A percentile compares a stretch with the other conserved stretches of the same genome.
Evolutionary conservation across 192 early-diverging fungal genomes (phyloP).

Genomic region (Backusella australiensis): DNA sequence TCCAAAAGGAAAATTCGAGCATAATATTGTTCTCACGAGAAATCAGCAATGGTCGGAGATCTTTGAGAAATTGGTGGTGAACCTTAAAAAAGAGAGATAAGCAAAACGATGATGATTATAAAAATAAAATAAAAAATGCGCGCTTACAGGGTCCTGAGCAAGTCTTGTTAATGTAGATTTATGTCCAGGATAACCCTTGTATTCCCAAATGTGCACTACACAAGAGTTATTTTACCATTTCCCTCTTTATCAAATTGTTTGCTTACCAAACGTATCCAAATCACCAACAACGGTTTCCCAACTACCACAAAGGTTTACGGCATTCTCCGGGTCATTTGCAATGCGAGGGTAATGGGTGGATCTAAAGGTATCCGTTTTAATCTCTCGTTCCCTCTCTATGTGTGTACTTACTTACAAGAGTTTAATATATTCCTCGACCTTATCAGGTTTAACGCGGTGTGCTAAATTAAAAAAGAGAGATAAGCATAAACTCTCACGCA

Average conservation of each 20-base stretch:
- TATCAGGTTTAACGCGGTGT: slow-evolving; percentile 84
- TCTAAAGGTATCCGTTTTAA: slow-evolving; percentile 33
- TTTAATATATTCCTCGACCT: slow-evolving; percentile 80
- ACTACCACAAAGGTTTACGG: slow-evolving; percentile 83
- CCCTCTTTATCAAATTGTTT: background rate
- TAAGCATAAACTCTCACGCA: background rate
- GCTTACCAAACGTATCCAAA: slow-evolving; percentile 77
- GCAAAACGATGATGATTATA: background rate
- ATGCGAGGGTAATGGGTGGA: slow-evolving; percentile 77
- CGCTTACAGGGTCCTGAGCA: slow-evolving; percentile 58
- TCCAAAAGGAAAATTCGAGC: slow-evolving; percentile 94
- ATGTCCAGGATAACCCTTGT: slow-evolving; percentile 84
- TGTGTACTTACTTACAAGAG: slow-evolving; percentile 51
- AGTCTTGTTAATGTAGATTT: slow-evolving; percentile 61
- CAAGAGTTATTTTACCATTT: background rate
- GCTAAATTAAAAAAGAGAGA: slow-evolving; percentile 34
- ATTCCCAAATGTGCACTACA: slow-evolving; percentile 92
- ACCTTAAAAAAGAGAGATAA: slow-evolving; percentile 31
- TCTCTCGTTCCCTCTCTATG: background rate
- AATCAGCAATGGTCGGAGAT: slow-evolving; percentile 67
- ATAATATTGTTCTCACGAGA: slow-evolving; percentile 81
- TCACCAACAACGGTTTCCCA: slow-evolving; percentile 87
- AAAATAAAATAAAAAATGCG: background rate
- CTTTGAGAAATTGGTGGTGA: slow-evolving; percentile 63
- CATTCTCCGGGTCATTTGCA: slow-evolving; percentile 69